Conservation (phyloP, 2,329 filamentous ascomycete species). For the Aspergillus pseudoviridinutans region DNA sequence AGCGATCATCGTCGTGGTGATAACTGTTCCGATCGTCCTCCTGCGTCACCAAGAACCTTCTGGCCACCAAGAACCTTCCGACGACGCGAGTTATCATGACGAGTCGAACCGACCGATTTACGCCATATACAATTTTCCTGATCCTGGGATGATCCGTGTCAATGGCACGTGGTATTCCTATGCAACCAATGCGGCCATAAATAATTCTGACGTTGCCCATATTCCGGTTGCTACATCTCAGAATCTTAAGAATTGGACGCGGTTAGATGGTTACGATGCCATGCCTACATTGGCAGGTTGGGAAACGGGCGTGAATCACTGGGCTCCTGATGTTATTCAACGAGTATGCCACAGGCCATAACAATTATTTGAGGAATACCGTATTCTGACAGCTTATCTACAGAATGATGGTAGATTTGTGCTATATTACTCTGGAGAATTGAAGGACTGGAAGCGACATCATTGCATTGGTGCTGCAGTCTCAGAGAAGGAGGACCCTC, state of each 20-base stretch:
- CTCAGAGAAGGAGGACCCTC: slow-evolving; percentile 21
- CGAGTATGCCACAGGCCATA: slow-evolving; percentile 26
- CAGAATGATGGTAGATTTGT: slow-evolving; percentile 48
- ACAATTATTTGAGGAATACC: not conserved
- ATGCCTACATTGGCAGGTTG: slow-evolving; percentile 50
- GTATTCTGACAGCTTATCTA: not conserved
- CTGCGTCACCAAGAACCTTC: not conserved
- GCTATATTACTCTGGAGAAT: slow-evolving; percentile 55
- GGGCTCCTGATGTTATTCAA: slow-evolving; percentile 58
- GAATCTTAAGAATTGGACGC: slow-evolving; percentile 47
- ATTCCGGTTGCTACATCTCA: slow-evolving; percentile 52
- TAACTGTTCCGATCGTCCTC: slow-evolving; percentile 20
- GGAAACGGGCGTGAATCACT: slow-evolving; percentile 51
- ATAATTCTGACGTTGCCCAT: slow-evolving; percentile 27
- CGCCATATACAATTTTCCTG: slow-evolving; percentile 26
- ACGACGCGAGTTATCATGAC: slow-evolving; percentile 16
- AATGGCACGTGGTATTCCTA: slow-evolving; percentile 34
- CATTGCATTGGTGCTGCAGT: slow-evolving; percentile 59
- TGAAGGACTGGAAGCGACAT: slow-evolving; percentile 31
- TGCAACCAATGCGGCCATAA: slow-evolving; percentile 23
- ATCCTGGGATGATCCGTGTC: slow-evolving; percentile 26
- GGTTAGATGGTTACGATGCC: slow-evolving; percentile 44
- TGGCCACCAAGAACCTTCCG: not conserved
- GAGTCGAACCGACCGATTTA: slow-evolving; percentile 17
- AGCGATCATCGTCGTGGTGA: slow-evolving; percentile 15